Base-by-base conservation (phyloP, 768 basidiomycete genomes). In the Leucosporidium creatinivorum region DNA sequence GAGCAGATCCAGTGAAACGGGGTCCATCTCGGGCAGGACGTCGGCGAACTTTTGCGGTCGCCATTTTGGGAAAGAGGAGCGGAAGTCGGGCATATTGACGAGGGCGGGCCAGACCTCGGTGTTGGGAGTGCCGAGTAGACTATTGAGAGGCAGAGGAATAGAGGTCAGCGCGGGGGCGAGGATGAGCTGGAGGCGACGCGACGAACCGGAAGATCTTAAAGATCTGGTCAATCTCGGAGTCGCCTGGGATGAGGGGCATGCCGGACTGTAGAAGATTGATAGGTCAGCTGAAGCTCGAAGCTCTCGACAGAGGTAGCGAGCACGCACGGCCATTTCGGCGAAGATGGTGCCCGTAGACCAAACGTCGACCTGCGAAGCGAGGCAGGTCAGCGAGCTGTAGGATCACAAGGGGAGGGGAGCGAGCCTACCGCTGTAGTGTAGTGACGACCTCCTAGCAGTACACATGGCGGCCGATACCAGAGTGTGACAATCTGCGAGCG, bases 161-260 rank as follows among this genome's bases (percentile, higher is more conserved):
- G 60, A 50, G 17, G 62, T 64, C 36, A 30, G 51, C 33, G 9
- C 26, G 25, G n/a, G n/a, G n/a, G n/a, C 23, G 52, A 13, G 58
- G 28, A n/a, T 3, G 5, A 13, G 31, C 4, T 21, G 36, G 12
- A 36, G n/a, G 36, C 8, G 28, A 3, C 10, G 17, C 12, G 17
- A 78, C 83, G 62, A 67, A 93, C 96, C 91, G 85, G 84, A 98
- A 99, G 75, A 98, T 99, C 80, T 91, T 90, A 85, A 98, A 98
- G 72, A 98, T 98, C 81, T 99, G 94, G 80, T 99, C 96, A 76
- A 98, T 99, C 81, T 99, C 96, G 36, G 94, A 98, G 80, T 99
- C 96, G 6, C 96, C 96, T 25, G 96, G 94, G 82, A 98, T 97
- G 44, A 73, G 64, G 3, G 67, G 67, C 26, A 73, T 18, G 1